A percentile compares a stretch with the other conserved stretches of the same genome.
Conservation (phyloP, 2,329 filamentous ascomycete species). For the Arthrobotrys pseudoclavata region DNA sequence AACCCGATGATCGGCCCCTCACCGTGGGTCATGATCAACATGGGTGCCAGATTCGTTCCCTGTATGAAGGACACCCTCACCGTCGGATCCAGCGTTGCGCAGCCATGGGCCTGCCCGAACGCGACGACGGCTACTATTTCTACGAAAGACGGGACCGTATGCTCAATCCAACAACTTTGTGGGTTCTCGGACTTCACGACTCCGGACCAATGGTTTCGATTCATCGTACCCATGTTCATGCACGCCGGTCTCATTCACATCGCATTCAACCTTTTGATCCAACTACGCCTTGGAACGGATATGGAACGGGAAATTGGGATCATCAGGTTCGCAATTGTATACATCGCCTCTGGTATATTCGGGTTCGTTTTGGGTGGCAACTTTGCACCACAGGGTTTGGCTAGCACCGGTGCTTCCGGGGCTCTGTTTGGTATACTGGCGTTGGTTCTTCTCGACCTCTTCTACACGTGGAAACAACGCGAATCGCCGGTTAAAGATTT, state of each 20-base stretch:
- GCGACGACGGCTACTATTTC: constrained; percentile 73
- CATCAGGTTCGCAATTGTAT: constrained; percentile 88
- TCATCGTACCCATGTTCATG: constrained; percentile 95
- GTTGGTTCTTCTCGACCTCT: constrained; percentile 85
- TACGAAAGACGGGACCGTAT: constrained; percentile 69
- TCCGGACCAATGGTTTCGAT: constrained; percentile 96
- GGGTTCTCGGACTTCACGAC: constrained; percentile 76
- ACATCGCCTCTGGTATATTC: constrained; percentile 91
- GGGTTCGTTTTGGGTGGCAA: constrained; percentile 96
- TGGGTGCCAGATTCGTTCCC: constrained; percentile 91
- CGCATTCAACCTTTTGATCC: constrained; percentile 91
- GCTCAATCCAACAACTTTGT: constrained; percentile 83
- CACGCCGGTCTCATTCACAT: constrained; percentile 96
- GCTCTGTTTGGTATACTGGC: constrained; percentile 92
- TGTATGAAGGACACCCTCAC: constrained; percentile 89
- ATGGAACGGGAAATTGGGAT: constrained; percentile 93
- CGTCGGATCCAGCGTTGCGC: constrained; percentile 72
- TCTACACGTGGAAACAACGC: constrained; percentile 92
- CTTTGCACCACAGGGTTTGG: constrained; percentile 79
- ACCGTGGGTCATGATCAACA: constrained; percentile 90
- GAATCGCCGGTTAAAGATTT: constrained; percentile 83
- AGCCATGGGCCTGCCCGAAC: constrained; percentile 85
- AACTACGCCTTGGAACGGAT: constrained; percentile 88
- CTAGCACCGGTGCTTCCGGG: constrained; percentile 83
- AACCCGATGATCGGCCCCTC: constrained; percentile 99